Percentiles rank a stretch among this genome's conserved stretches.
Conservation (phyloP, 2,329 filamentous ascomycete genomes). For the Neonectria ditissima region DNA sequence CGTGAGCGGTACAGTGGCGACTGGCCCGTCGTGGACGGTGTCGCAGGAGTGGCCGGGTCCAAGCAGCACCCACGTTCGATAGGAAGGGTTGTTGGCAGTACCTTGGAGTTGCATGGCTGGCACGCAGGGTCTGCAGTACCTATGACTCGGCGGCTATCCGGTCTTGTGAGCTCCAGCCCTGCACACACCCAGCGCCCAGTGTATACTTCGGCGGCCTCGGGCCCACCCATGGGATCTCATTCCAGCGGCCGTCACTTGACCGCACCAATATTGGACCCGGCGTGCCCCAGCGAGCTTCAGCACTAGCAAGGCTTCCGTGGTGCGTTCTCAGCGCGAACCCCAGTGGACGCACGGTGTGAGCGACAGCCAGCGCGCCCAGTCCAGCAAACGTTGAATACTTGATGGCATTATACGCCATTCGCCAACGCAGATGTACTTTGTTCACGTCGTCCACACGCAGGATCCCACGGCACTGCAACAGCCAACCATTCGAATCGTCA, state of each 20-base stretch:
- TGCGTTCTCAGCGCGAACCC: slow-evolving; percentile 19
- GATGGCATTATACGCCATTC: neutral
- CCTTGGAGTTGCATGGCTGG: slow-evolving; percentile 29
- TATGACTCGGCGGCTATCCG: slow-evolving; percentile 38
- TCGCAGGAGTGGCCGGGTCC: slow-evolving; percentile 31
- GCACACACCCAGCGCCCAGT: slow-evolving; percentile 39
- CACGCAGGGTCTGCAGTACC: slow-evolving; percentile 32
- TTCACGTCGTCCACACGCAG: neutral
- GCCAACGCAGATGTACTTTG: neutral
- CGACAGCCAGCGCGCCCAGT: neutral
- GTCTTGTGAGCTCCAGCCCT: slow-evolving; percentile 24
- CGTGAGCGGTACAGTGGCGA: slow-evolving; percentile 40
- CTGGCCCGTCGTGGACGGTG: slow-evolving; percentile 32
- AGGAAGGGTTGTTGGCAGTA: slow-evolving; percentile 35
- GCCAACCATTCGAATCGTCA: slow-evolving; percentile 3
- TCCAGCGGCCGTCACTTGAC: slow-evolving; percentile 45
- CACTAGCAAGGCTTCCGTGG: slow-evolving; percentile 19
- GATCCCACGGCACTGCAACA: neutral
- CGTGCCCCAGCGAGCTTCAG: slow-evolving; percentile 26
- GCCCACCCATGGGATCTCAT: slow-evolving; percentile 34
- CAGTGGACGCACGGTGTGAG: slow-evolving; percentile 24
- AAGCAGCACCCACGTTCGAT: slow-evolving; percentile 36
- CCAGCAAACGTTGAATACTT: neutral
- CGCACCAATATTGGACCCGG: slow-evolving; percentile 32
- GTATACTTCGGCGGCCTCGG: slow-evolving; percentile 36